phyloP scores from a whole-genome alignment of 768 basidiomycete species.

The Melanogaster broomeanus region DNA sequence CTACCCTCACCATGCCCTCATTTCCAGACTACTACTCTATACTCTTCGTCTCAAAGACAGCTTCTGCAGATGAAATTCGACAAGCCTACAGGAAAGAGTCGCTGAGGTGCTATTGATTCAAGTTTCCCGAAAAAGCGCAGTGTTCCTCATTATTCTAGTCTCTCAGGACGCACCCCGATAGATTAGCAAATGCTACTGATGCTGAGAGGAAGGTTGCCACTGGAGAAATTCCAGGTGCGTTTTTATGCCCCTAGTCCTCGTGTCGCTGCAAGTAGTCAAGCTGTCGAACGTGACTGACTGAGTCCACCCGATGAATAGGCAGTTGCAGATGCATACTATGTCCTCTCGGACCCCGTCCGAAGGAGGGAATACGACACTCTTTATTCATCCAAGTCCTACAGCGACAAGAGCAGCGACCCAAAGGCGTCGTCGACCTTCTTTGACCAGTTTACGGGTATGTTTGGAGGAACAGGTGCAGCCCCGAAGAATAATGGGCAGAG shows the following conservation, averaged over 20 bases:
- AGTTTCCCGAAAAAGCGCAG: neutral
- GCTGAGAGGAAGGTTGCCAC: slow-evolving; percentile 76
- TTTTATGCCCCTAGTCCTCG: neutral
- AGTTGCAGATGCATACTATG: slow-evolving; percentile 93
- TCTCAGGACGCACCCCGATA: slow-evolving; percentile 84
- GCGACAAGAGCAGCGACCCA: slow-evolving; percentile 62
- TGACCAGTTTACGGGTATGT: slow-evolving; percentile 71
- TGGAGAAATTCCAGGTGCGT: slow-evolving; percentile 78
- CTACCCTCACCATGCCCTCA: slow-evolving; percentile 54
- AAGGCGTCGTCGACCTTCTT: slow-evolving; percentile 76
- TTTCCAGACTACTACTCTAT: slow-evolving; percentile 83
- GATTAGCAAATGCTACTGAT: slow-evolving; percentile 67
- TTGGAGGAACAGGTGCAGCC: slow-evolving; percentile 43
- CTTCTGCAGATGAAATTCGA: slow-evolving; percentile 69
- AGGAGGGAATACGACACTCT: slow-evolving; percentile 73
- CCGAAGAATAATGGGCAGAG: slow-evolving; percentile 42
- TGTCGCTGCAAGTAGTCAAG: neutral
- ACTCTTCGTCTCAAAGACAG: slow-evolving; percentile 52
- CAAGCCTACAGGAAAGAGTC: slow-evolving; percentile 83
- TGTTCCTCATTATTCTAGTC: slow-evolving; percentile 20
- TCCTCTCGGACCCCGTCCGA: slow-evolving; percentile 77
- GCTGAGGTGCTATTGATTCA: slow-evolving; percentile 49
- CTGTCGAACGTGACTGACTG: neutral
- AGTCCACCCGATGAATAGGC: slow-evolving; percentile 43
- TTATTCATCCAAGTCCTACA: slow-evolving; percentile 52